phyloP scores from a whole-genome alignment of 2,329 filamentous ascomycete species.

The Elsinoe ampelina region DNA sequence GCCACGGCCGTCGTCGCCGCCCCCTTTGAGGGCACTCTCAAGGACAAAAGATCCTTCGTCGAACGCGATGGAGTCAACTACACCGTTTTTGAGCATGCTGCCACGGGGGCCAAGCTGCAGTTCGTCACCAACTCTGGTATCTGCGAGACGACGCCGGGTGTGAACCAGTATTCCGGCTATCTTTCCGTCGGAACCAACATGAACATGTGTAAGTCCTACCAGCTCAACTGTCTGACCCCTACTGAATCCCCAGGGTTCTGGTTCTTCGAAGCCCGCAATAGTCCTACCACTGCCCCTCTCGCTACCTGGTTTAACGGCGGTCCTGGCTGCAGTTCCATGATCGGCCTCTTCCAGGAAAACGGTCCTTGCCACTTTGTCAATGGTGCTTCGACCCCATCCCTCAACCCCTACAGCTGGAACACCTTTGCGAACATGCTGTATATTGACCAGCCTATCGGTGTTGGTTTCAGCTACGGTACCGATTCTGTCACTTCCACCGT shows the following conservation, averaged over 20 bases:
- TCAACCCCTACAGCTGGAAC: conserved; percentile 40
- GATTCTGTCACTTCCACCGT: conserved; percentile 34
- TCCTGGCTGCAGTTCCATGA: conserved; percentile 53
- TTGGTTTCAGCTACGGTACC: conserved; percentile 35
- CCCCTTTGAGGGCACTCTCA: neutral
- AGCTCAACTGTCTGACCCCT: neutral
- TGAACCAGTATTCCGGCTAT: conserved; percentile 33
- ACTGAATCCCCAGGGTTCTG: conserved; percentile 38
- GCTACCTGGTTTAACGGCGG: conserved; percentile 58
- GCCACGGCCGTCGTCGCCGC: neutral
- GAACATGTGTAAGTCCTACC: conserved; percentile 21
- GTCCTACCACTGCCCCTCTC: conserved; percentile 39
- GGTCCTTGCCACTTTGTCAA: conserved; percentile 40
- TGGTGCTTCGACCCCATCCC: conserved; percentile 32
- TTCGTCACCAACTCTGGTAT: conserved; percentile 20
- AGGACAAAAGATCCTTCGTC: conserved; percentile 13
- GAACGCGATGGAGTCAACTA: conserved; percentile 15
- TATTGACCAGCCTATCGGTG: conserved; percentile 31
- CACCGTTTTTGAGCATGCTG: conserved; percentile 16
- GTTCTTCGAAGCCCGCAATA: conserved; percentile 48
- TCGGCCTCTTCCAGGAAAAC: conserved; percentile 51
- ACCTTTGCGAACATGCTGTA: conserved; percentile 33
- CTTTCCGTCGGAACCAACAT: conserved; percentile 35
- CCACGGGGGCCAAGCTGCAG: conserved; percentile 13
- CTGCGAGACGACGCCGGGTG: conserved; percentile 41